Evolutionary conservation across 2,329 filamentous ascomycete species (phyloP), one percentile per base, ranked within the genome.

Genomic region (Aureobasidium pullulans): DNA sequence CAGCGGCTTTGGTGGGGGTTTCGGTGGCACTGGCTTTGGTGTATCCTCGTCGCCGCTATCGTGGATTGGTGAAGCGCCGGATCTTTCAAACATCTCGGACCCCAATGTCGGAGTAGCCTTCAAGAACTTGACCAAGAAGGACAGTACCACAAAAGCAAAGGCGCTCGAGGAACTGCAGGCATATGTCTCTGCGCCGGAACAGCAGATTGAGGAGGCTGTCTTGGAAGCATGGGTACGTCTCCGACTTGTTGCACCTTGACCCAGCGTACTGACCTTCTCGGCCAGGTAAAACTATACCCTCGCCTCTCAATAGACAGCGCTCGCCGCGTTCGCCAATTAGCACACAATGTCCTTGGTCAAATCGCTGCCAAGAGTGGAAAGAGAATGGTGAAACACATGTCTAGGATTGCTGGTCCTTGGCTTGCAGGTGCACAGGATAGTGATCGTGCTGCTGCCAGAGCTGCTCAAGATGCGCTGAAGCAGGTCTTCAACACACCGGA

Each of bases 81-180:
- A 96, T 68, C 84, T 96, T 65, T 84, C 85, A 36, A 77, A 77
- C 44, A 84, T 99, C 61, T 87, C 85, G 46, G 86, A 96, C 66
- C 82, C 91, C 7, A 88, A 94, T 68, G 79, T 93, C 39, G 84
- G 93, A 39, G 91, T 97, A 13, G 84, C 86, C n/a, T 90, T 96
- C 76, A 96, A 96, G 74, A 96, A 95, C 66, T 75, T 96, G 3
- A 81, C 86, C 53, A 99, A 97, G 76, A 96, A 94, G 74, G 93
- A 96, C 75, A 87, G 86, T 68, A 96, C 85, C 10, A 99, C 94
- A 39, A 96, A 96, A 71, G 81, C 87, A 7, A 96, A 93, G 72
- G 93, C 90, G 0, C 77, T 99, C 31, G 92, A 97, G 66, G 93
- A 97, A 56, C 75, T 99, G 19, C 80, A 90, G 49, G 72, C 81